Conservation (phyloP, 331 rosid genomes). For the Phaseolus coccineus region DNA sequence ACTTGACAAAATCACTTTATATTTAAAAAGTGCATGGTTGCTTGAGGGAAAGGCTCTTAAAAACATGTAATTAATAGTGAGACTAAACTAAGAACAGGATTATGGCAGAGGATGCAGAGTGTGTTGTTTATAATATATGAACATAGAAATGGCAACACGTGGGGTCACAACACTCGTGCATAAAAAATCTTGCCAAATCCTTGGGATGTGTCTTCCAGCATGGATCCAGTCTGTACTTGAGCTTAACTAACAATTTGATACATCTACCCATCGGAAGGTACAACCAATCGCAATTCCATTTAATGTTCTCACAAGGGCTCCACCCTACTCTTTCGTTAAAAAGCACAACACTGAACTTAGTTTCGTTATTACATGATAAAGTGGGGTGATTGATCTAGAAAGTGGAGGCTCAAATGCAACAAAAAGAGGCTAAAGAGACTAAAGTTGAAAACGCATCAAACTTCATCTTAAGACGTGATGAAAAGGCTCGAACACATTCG, state of each 20-base stretch:
- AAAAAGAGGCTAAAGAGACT: no score
- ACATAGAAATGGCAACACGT: background rate
- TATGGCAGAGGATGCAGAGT: no score
- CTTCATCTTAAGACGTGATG: no score
- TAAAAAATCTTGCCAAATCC: background rate
- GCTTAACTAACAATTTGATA: background rate
- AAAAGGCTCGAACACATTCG: no score
- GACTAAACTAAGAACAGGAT: background rate
- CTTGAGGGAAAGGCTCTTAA: background rate
- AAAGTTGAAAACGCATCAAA: no score
- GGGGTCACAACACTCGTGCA: background rate
- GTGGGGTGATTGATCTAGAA: no score
- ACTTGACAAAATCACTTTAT: background rate
- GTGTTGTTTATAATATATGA: background rate
- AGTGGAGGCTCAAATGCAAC: no score
- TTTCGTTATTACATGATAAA: no score
- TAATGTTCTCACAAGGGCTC: no score
- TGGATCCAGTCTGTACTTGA: slow-evolving; percentile 50
- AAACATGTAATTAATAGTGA: background rate
- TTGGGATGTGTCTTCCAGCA: slow-evolving; percentile 41
- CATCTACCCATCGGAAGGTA: slow-evolving; percentile 34
- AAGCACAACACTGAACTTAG: no score
- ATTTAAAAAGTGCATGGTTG: slow-evolving; percentile 2
- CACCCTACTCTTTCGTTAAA: no score
- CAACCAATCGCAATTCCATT: slow-evolving; percentile 40